Conservation (phyloP, 2,329 filamentous ascomycete genomes). For the Beauveria brongniartii region DNA sequence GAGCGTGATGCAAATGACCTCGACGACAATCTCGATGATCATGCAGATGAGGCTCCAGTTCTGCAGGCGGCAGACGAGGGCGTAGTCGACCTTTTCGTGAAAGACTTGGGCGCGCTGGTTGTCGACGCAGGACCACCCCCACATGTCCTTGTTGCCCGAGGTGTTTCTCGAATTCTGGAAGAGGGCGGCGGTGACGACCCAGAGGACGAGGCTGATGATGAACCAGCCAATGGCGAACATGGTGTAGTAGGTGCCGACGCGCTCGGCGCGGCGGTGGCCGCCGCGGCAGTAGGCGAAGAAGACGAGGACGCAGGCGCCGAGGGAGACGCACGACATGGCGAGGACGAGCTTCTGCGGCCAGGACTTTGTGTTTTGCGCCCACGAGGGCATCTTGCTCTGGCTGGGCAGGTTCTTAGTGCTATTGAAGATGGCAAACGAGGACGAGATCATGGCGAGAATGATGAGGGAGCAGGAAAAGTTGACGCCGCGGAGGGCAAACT, state of each 20-base stretch:
- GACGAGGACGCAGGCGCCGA: conserved; percentile 69
- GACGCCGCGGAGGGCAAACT: conserved; percentile 88
- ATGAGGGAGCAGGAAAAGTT: conserved; percentile 97
- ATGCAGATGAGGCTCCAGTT: conserved; percentile 96
- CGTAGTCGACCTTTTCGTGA: conserved; percentile 74
- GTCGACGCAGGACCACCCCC: conserved; percentile 95
- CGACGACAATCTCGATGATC: conserved; percentile 92
- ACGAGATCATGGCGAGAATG: conserved; percentile 79
- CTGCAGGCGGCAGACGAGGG: conserved; percentile 81
- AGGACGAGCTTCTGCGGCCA: conserved; percentile 91
- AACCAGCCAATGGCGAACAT: conserved; percentile 91
- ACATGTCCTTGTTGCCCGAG: conserved; percentile 73
- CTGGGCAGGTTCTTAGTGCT: conserved; percentile 66
- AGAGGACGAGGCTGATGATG: conserved; percentile 86
- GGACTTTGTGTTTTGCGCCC: conserved; percentile 68
- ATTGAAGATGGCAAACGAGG: conserved; percentile 90
- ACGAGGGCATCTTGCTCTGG: conserved; percentile 75
- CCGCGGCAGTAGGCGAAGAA: conserved; percentile 83
- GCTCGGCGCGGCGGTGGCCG: conserved; percentile 82
- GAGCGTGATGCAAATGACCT: conserved; percentile 82
- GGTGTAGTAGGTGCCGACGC: conserved; percentile 91
- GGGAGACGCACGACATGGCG: conserved; percentile 68
- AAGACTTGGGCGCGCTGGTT: conserved; percentile 76
- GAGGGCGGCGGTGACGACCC: conserved; percentile 77
- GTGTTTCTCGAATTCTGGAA: conserved; percentile 71